These are phyloP conservation scores for Melaleuca alternifolia DNA, from an alignment of 345 rosid species.

Conservation along the genomic window DNA sequence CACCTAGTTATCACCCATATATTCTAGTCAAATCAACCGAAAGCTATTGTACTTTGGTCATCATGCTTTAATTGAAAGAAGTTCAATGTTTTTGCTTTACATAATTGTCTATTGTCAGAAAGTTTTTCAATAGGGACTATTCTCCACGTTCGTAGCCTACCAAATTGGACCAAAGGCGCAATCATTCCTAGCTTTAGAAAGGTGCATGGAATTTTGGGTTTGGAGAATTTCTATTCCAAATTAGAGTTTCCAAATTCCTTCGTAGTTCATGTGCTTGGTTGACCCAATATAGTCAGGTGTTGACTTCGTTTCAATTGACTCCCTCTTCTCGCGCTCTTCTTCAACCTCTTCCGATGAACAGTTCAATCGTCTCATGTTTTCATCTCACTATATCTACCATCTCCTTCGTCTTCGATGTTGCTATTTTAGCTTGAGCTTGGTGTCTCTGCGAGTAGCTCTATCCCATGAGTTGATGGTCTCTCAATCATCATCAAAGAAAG, in stretches of 20 bases:
- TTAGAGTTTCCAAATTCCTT: no score
- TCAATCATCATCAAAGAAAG: no score
- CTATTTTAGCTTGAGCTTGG: slow-evolving; percentile 5
- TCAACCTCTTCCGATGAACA: not conserved
- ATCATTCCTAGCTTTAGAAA: no score
- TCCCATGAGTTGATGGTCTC: no score
- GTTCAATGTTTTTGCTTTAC: not conserved
- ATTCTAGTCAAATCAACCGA: not conserved
- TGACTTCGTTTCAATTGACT: not conserved
- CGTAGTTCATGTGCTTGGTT: no score
- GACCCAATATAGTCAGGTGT: not conserved
- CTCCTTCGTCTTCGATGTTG: no score
- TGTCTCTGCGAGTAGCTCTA: slow-evolving; percentile 19
- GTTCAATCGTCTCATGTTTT: not conserved
- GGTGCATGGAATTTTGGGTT: no score
- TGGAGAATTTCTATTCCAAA: no score
- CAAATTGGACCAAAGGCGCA: not conserved
- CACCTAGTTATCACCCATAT: not conserved
- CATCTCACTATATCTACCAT: no score
- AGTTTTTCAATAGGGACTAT: not conserved
- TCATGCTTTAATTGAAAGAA: not conserved
- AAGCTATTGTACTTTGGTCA: not conserved
- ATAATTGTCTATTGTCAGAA: no score
- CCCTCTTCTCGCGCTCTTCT: not conserved
- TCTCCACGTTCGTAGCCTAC: not conserved